phyloP scores from a whole-genome alignment of 306 rosid species.

The Senna tora region DNA sequence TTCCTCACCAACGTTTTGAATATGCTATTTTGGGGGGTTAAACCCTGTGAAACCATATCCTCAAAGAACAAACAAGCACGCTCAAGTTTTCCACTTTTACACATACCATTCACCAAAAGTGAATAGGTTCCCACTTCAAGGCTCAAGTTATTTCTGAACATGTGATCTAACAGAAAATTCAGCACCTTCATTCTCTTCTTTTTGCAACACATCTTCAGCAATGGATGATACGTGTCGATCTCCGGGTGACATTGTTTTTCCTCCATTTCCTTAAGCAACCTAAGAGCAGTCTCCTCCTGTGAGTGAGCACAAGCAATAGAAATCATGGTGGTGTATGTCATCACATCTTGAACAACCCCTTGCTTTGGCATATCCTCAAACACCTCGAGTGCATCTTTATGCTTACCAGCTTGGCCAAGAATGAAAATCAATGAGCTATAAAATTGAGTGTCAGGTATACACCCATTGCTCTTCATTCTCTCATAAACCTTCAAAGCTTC shows the following conservation, averaged over 20 bases:
- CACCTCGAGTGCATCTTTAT: slow-evolving; percentile 67
- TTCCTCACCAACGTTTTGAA: slow-evolving; percentile 48
- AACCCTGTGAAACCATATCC: slow-evolving; percentile 63
- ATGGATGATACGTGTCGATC: slow-evolving; percentile 67
- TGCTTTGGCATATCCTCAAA: slow-evolving; percentile 76
- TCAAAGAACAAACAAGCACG: slow-evolving; percentile 61
- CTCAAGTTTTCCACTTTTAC: slow-evolving; percentile 56
- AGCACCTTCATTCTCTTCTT: slow-evolving; percentile 89
- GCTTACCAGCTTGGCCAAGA: slow-evolving; percentile 72
- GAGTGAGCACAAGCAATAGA: slow-evolving; percentile 64
- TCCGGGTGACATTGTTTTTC: slow-evolving; percentile 62
- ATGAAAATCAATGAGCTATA: slow-evolving; percentile 62
- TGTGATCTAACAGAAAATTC: slow-evolving; percentile 69
- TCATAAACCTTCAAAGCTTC: slow-evolving; percentile 66
- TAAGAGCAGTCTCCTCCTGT: slow-evolving; percentile 80
- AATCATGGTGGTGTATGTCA: slow-evolving; percentile 66
- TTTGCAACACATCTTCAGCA: slow-evolving; percentile 82
- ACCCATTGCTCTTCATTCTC: slow-evolving; percentile 60
- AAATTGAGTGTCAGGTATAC: slow-evolving; percentile 59
- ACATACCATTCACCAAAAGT: slow-evolving; percentile 58
- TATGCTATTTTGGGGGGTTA: slow-evolving; percentile 44
- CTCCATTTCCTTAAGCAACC: slow-evolving; percentile 82
- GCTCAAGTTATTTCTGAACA: slow-evolving; percentile 68
- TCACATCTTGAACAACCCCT: slow-evolving; percentile 54
- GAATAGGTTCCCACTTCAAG: slow-evolving; percentile 64